Evolutionary conservation across 2,329 filamentous ascomycete genomes (phyloP).

Genomic region (Fusarium napiforme): DNA sequence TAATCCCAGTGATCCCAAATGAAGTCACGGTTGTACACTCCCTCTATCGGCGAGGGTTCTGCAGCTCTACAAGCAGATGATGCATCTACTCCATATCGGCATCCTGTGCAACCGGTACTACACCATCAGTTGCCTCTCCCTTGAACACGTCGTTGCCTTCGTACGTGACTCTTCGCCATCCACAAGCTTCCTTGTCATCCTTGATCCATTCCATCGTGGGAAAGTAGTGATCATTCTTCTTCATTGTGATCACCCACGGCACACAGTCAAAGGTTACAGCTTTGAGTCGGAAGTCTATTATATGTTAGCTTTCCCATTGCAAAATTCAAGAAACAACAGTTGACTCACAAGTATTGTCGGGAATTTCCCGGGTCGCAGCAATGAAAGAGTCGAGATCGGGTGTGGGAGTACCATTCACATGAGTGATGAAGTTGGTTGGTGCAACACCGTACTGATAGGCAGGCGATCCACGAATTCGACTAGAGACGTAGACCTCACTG

Average conservation of each 20-base stretch:
- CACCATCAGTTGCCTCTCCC: constrained; percentile 65
- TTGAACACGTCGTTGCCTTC: constrained; percentile 64
- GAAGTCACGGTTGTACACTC: constrained; percentile 25
- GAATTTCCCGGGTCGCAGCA: constrained; percentile 83
- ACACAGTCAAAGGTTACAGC: constrained; percentile 99
- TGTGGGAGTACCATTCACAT: constrained; percentile 90
- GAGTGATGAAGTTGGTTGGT: constrained; percentile 96
- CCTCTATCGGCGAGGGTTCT: constrained; percentile 8
- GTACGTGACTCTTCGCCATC: constrained; percentile 73
- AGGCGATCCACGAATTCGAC: constrained; percentile 83
- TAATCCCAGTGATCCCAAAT: constrained; percentile 28
- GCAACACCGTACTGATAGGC: constrained; percentile 91
- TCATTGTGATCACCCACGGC: constrained; percentile 99
- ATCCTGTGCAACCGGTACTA: constrained; percentile 55
- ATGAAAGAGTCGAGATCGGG: constrained; percentile 85
- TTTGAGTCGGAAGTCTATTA: constrained; percentile 88
- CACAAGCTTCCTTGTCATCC: constrained; percentile 66
- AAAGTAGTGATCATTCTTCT: constrained; percentile 99
- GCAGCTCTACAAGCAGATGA: background rate
- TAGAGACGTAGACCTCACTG: constrained; percentile 95
- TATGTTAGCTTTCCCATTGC: constrained; percentile 24
- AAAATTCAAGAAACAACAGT: background rate
- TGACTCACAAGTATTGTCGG: constrained; percentile 86
- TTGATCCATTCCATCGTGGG: constrained; percentile 77
- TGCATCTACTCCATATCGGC: constrained; percentile 55